Evolutionary conservation across 345 rosid genomes (phyloP), one percentile per base, ranked within the genome.

Genomic region (Schrenkiella parvula): DNA sequence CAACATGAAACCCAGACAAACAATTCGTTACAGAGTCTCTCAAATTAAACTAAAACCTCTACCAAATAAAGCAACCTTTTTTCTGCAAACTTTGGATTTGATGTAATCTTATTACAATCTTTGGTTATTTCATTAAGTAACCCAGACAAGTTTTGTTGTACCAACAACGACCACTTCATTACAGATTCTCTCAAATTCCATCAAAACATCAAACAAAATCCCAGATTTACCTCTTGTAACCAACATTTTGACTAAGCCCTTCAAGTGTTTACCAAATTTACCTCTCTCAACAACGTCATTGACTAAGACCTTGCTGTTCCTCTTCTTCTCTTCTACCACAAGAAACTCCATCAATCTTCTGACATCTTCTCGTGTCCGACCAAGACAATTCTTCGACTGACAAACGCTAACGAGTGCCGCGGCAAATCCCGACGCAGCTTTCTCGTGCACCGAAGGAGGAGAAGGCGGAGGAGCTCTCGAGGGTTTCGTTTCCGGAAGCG

Each of bases 391-490:
- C 75, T 71, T 83, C 73, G 81, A 63, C 7, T 71, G 88, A 56
- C 88, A 79, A 38, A 80, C 79, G 59, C 85, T 88, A 5, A 89
- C 66, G 58, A 91, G 93, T 2, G 97, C 97, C 0, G 87, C 95
- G 0, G 93, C 93, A 41, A 84, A 91, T 18, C 97, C 95, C 1
- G 75, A 81, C 13, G 88, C 85, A 1, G 90, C 87, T 52, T 75
- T 89, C 1, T 42, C 77, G 63, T 91, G 86, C 61, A 56, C 18
- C 11, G 28, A 52, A 21, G 75, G 56, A 54, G 70, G 66, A 62
- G 41, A 12, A 25, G 34, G 10, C 41, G 21, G 38, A 1, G 59
- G 59, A 28, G 54, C 64, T 61, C 42, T 69, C 21, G 81, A 50
- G 41, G 51, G 46, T 39, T 51, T 71, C 4, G 55, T 4, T 5